These are phyloP conservation scores for Vitis riparia DNA, from an alignment of 164 flowering plant species.

Conservation along the genomic window DNA sequence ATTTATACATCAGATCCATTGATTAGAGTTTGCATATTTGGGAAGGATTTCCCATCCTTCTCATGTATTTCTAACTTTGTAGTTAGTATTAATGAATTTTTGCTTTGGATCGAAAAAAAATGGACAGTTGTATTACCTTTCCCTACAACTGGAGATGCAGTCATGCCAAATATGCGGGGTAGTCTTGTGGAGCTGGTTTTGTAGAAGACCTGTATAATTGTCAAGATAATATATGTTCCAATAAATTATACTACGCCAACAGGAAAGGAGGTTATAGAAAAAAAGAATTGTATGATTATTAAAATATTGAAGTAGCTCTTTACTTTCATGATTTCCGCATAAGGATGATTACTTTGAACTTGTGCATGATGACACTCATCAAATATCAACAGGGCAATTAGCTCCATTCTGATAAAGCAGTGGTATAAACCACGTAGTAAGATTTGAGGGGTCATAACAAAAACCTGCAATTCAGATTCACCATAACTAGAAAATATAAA, in stretches of 20 bases:
- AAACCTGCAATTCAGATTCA: constrained; percentile 57
- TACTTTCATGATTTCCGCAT: constrained; percentile 94
- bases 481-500: not conserved
- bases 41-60: too few relatives aligned
- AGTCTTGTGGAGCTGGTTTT: constrained; percentile 28
- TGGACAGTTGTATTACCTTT: constrained; percentile 59
- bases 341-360: constrained; percentile 82
- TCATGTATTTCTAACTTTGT: too few relatives aligned
- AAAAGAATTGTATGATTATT: not conserved
- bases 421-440: constrained; percentile 71
- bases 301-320: not conserved
- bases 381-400: constrained; percentile 82
- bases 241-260: constrained; percentile 1
- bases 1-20: too few relatives aligned
- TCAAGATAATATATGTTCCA: constrained; percentile 4
- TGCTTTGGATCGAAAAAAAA: too few relatives aligned
- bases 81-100: too few relatives aligned
- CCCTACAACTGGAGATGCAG: constrained; percentile 91
- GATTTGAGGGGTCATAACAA: constrained; percentile 94
- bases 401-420: constrained; percentile 79
- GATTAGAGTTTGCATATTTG: too few relatives aligned
- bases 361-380: constrained; percentile 99
- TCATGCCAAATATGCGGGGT: constrained; percentile 98
- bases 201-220: constrained; percentile 59
- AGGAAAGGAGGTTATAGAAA: not conserved